Percentiles rank a stretch among this genome's conserved stretches.
phyloP scores from a whole-genome alignment of 1,284 basidiomycete species.

The Tylopilus orsonianus region DNA sequence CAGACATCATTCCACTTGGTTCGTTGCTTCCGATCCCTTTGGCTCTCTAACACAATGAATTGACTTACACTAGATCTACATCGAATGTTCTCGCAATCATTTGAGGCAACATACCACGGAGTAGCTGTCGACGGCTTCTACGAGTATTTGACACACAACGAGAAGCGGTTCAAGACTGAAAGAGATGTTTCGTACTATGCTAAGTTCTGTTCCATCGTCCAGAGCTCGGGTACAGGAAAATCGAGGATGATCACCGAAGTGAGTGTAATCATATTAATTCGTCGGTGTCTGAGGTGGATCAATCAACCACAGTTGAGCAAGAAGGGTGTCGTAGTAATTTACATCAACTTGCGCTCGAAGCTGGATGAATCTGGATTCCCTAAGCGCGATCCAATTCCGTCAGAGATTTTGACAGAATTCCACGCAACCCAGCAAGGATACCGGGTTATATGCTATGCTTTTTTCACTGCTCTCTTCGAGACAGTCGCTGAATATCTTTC shows the following conservation, averaged over 20 bases:
- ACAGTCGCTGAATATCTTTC: slow-evolving; percentile 2
- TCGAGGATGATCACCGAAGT: slow-evolving; percentile 23
- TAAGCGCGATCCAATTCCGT: slow-evolving; percentile 8
- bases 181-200: slow-evolving; percentile 10
- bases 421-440: background rate
- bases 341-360: slow-evolving; percentile 25
- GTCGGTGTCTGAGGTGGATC: background rate
- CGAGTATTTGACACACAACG: slow-evolving; percentile 16
- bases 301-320: slow-evolving; percentile 9
- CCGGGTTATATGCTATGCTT: too few relatives aligned
- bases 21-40: too few relatives aligned
- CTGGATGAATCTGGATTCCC: too few relatives aligned
- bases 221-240: too few relatives aligned
- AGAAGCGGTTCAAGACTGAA: slow-evolving; percentile 8
- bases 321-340: slow-evolving; percentile 15
- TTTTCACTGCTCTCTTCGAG: slow-evolving; percentile 17
- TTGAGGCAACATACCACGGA: slow-evolving; percentile 6
- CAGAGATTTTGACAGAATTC: slow-evolving; percentile 8
- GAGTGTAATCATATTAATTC: too few relatives aligned
- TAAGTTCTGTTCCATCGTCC: slow-evolving; percentile 21
- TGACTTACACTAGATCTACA: slow-evolving; percentile 1
- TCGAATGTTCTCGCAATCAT: slow-evolving; percentile 5
- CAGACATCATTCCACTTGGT: too few relatives aligned
- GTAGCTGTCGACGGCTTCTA: slow-evolving; percentile 17
- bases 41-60: too few relatives aligned